Conservation (phyloP, 2,329 filamentous ascomycete genomes). For the Coleophoma eucalyptorum region DNA sequence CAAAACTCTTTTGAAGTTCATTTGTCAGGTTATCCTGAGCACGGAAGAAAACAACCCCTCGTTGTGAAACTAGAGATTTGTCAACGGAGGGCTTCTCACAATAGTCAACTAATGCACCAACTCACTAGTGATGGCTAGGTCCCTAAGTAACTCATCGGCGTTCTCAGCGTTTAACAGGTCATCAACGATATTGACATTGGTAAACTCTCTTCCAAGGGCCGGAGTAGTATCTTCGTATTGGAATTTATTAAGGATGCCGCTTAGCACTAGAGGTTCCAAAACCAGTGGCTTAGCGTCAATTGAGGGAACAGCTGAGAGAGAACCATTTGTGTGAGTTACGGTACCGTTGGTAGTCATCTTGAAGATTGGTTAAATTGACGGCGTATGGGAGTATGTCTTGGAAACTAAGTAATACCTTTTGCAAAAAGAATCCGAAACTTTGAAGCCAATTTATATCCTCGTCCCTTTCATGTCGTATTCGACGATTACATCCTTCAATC, state of each 20-base stretch:
- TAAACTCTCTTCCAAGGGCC: slow-evolving; percentile 56
- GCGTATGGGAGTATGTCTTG: too few relatives aligned
- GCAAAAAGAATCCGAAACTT: too few relatives aligned
- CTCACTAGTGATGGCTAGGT: slow-evolving; percentile 51
- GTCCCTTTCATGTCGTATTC: too few relatives aligned
- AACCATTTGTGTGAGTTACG: too few relatives aligned
- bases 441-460: too few relatives aligned
- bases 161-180: slow-evolving; percentile 56
- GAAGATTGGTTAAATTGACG: too few relatives aligned
- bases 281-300: too few relatives aligned
- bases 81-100: not conserved
- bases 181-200: slow-evolving; percentile 54
- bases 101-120: not conserved
- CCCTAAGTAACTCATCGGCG: slow-evolving; percentile 56
- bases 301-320: too few relatives aligned
- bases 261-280: not conserved
- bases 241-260: slow-evolving; percentile 25
- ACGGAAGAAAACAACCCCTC: slow-evolving; percentile 46
- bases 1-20: slow-evolving; percentile 38
- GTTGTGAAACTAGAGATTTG: slow-evolving; percentile 37
- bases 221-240: slow-evolving; percentile 56
- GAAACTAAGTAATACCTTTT: too few relatives aligned
- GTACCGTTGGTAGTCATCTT: too few relatives aligned
- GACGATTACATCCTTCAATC: too few relatives aligned
- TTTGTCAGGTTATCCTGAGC: slow-evolving; percentile 42